phyloP scores from a whole-genome alignment of 768 basidiomycete genomes.

The Leucosporidium creatinivorum region DNA sequence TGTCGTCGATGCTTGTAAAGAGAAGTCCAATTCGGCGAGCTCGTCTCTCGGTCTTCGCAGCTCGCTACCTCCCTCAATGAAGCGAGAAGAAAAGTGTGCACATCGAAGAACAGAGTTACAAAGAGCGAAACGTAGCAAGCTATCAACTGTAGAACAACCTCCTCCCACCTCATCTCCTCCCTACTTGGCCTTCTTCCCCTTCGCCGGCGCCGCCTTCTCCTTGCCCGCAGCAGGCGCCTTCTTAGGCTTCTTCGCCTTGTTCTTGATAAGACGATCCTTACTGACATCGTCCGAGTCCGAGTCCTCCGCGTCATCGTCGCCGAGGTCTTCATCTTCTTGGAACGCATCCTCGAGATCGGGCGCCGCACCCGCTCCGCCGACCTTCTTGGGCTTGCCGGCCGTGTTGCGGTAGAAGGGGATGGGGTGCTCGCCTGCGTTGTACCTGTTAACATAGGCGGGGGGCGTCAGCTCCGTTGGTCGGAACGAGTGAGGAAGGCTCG shows the following conservation, averaged over 20 bases:
- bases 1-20: too few relatives aligned
- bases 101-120: too few relatives aligned
- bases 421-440: slow-evolving; percentile 82
- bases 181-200: neutral
- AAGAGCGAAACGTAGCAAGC: too few relatives aligned
- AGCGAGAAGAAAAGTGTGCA: too few relatives aligned
- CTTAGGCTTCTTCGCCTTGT: neutral
- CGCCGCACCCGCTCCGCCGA: slow-evolving; percentile 49
- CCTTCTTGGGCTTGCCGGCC: slow-evolving; percentile 57
- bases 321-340: slow-evolving; percentile 14
- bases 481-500: too few relatives aligned
- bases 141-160: too few relatives aligned
- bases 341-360: slow-evolving; percentile 85
- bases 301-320: slow-evolving; percentile 35
- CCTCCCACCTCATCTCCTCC: too few relatives aligned
- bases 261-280: slow-evolving; percentile 3
- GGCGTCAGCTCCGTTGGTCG: too few relatives aligned
- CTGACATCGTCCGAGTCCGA: neutral
- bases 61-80: too few relatives aligned
- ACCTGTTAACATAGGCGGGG: too few relatives aligned
- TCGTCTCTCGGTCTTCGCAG: too few relatives aligned
- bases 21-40: too few relatives aligned
- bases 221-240: neutral
- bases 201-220: neutral
- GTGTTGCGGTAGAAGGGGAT: slow-evolving; percentile 86